Conservation (phyloP, 2,329 filamentous ascomycete species). For the Colletotrichum eleusines region DNA sequence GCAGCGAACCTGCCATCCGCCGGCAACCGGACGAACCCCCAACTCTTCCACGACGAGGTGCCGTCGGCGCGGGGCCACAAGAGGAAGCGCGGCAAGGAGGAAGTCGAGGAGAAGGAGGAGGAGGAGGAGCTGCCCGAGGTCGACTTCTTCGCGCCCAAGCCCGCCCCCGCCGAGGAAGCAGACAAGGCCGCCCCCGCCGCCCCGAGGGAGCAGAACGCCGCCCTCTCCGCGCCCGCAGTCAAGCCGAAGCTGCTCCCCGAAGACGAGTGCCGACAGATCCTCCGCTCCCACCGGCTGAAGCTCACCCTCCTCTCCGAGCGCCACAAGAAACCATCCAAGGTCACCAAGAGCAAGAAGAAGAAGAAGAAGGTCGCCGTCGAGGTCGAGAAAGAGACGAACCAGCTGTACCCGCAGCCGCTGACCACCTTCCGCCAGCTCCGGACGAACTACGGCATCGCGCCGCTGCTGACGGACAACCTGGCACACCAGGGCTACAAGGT, state of each 20-base stretch:
- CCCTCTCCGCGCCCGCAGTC: constrained; percentile 46
- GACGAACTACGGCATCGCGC: constrained; percentile 78
- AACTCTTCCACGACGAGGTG: constrained; percentile 74
- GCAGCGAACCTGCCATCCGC: constrained; percentile 70
- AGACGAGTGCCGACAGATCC: constrained; percentile 78
- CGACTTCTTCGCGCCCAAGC: constrained; percentile 70
- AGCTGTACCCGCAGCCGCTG: constrained; percentile 84
- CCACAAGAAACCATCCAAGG: constrained; percentile 55
- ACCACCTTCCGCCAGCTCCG: constrained; percentile 80
- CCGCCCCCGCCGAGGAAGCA: constrained; percentile 44
- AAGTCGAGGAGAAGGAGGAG: constrained; percentile 48
- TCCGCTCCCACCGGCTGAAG: constrained; percentile 87
- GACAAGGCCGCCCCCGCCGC: constrained; percentile 40
- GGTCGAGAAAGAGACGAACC: constrained; percentile 66
- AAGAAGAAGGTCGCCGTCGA: constrained; percentile 58
- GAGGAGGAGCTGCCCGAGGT: constrained; percentile 59
- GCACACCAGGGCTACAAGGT: constrained; percentile 85
- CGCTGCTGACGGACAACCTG: constrained; percentile 81
- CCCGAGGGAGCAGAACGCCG: constrained; percentile 44
- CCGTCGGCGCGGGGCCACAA: constrained; percentile 61
- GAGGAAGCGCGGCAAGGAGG: constrained; percentile 62
- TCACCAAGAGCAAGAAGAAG: constrained; percentile 71
- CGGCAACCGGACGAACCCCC: constrained; percentile 73
- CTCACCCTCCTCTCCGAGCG: constrained; percentile 77
- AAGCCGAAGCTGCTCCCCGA: constrained; percentile 65